These are phyloP conservation scores for Cunninghamia lanceolata DNA, from an alignment of 75 land plant species.

Conservation along the genomic window DNA sequence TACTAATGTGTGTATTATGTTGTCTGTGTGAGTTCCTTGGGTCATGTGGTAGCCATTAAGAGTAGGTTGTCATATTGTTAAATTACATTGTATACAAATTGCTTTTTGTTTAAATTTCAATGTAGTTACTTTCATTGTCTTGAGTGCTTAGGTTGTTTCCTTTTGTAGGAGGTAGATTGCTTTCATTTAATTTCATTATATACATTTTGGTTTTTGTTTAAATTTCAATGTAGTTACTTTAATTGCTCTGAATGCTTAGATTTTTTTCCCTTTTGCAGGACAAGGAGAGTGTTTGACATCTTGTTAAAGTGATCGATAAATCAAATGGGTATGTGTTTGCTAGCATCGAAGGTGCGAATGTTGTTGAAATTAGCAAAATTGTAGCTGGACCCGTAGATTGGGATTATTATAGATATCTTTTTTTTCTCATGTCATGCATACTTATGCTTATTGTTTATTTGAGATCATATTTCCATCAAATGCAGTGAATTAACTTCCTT, in stretches of 20 bases:
- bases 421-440: neutral
- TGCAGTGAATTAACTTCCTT: too few species aligned
- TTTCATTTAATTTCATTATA: too few species aligned
- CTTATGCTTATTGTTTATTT: too few species aligned
- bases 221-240: too few species aligned
- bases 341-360: conserved; percentile 77
- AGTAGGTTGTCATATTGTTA: too few species aligned
- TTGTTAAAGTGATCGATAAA: conserved; percentile 91
- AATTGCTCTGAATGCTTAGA: neutral
- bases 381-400: conserved; percentile 80
- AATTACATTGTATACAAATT: too few species aligned
- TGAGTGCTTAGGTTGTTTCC: too few species aligned
- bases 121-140: too few species aligned
- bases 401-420: conserved; percentile 99
- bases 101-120: too few species aligned
- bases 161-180: too few species aligned
- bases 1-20: neutral
- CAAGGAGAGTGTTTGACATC: conserved; percentile 89
- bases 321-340: conserved; percentile 91
- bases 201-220: neutral
- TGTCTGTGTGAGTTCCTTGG: neutral
- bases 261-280: conserved; percentile 48
- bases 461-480: too few species aligned
- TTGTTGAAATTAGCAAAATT: conserved; percentile 85
- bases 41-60: too few species aligned